Evolutionary conservation across 208 protist species (phyloP).

Genomic region (Acanthamoeba royreba): DNA sequence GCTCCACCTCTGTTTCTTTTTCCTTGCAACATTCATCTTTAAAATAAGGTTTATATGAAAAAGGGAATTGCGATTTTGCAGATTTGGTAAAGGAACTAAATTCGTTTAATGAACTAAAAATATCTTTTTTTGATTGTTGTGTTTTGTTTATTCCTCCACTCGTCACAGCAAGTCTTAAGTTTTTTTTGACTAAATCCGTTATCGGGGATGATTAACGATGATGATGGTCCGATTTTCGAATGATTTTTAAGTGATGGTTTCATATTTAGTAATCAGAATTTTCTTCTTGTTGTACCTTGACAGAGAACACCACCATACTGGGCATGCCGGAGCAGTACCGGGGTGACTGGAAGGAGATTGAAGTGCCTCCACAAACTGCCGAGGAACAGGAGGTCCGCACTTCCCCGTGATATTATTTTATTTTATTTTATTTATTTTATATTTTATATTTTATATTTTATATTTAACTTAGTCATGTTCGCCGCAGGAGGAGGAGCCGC

Average conservation of each 20-base stretch:
- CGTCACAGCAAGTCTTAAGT: no score
- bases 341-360: slow-evolving; percentile 4
- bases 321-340: slow-evolving; percentile 20
- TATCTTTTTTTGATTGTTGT: no score
- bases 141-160: no score
- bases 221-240: no score
- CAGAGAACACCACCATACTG: background rate
- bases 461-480: background rate
- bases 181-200: no score
- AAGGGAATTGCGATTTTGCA: no score
- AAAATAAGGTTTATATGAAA: no score
- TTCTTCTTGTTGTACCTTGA: background rate
- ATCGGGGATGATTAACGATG: no score
- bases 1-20: background rate
- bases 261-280: no score
- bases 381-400: background rate
- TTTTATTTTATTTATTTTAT: background rate
- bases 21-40: background rate
- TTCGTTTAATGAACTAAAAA: no score
- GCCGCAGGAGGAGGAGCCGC: background rate
- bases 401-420: background rate
- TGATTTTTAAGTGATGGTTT: no score
- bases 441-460: background rate
- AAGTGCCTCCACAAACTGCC: background rate
- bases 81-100: no score